A percentile compares a stretch with the other conserved stretches of the same genome.
Evolutionary conservation across 176 grass and related monocot genomes (phyloP).

Genomic region (Oryza officinalis): DNA sequence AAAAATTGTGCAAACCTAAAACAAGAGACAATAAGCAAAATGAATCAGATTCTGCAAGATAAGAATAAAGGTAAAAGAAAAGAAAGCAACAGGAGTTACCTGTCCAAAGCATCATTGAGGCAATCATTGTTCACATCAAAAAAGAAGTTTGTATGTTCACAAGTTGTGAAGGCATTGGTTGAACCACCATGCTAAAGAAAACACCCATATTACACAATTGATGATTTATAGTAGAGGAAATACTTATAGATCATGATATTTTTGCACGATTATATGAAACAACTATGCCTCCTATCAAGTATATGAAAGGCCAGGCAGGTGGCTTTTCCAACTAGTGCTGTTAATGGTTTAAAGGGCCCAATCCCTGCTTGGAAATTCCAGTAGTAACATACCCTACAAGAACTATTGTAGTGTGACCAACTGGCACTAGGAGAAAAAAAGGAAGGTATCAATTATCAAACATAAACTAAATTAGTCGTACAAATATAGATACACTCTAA

Average conservation of each 20-base stretch:
- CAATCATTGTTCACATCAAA: constrained; percentile 91
- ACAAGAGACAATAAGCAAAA: constrained; percentile 18
- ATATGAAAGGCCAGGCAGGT: constrained; percentile 5
- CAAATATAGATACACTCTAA: constrained; percentile 22
- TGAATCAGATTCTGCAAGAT: constrained; percentile 33
- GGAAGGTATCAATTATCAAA: not conserved
- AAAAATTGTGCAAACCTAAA: constrained; percentile 97
- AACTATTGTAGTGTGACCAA: not conserved
- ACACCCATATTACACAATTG: constrained; percentile 26
- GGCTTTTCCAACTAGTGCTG: constrained; percentile 15
- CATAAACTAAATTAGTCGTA: not conserved
- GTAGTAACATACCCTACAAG: no score
- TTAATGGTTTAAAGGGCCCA: not conserved
- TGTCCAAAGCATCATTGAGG: constrained; percentile 87
- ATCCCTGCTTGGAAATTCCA: not conserved
- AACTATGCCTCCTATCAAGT: not conserved
- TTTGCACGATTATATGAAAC: constrained; percentile 9
- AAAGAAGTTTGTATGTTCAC: constrained; percentile 80
- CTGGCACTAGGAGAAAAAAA: not conserved
- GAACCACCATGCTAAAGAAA: constrained; percentile 89
- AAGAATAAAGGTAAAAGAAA: constrained; percentile 24
- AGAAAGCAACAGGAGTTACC: constrained; percentile 44
- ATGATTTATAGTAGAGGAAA: constrained; percentile 23
- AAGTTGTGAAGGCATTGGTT: constrained; percentile 84
- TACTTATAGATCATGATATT: constrained; percentile 25